These are phyloP conservation scores for Porcisia hertigi DNA, from an alignment of 208 protist species.

Conservation along the genomic window DNA sequence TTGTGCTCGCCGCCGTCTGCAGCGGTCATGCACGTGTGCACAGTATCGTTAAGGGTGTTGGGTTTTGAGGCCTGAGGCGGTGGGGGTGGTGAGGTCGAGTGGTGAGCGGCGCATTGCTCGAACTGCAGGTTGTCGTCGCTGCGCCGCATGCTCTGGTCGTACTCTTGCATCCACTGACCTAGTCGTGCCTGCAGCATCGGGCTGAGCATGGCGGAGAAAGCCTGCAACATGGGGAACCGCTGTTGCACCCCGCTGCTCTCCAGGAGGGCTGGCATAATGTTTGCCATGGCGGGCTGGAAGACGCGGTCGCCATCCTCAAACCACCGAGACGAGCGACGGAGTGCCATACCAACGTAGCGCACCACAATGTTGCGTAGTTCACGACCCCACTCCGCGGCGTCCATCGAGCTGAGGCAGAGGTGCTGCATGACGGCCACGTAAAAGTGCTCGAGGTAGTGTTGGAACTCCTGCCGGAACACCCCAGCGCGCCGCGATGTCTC, in stretches of 20 bases:
- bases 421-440: slow-evolving; percentile 21
- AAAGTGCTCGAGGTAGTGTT: slow-evolving; percentile 21
- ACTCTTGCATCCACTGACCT: slow-evolving; percentile 26
- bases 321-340: slow-evolving; percentile 36
- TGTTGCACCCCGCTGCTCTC: slow-evolving; percentile 6
- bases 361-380: slow-evolving; percentile 32
- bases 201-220: slow-evolving; percentile 11
- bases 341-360: slow-evolving; percentile 29
- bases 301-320: slow-evolving; percentile 23
- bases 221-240: slow-evolving; percentile 13
- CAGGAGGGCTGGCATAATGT: slow-evolving; percentile 1
- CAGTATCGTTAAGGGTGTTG: background rate
- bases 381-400: slow-evolving; percentile 29
- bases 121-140: slow-evolving; percentile 21
- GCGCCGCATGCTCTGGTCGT: slow-evolving; percentile 22
- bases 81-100: slow-evolving; percentile 1
- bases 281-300: slow-evolving; percentile 13
- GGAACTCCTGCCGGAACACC: slow-evolving; percentile 18
- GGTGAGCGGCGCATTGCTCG: slow-evolving; percentile 3
- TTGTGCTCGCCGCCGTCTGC: background rate
- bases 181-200: slow-evolving; percentile 22
- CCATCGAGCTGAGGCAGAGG: slow-evolving; percentile 6
- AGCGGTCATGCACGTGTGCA: background rate
- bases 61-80: background rate
- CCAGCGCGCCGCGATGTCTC: slow-evolving; percentile 1